Percentiles rank a stretch among this genome's conserved stretches.
Conservation (phyloP, 176 grass and related monocot species). For the Puccinellia tenuiflora region DNA sequence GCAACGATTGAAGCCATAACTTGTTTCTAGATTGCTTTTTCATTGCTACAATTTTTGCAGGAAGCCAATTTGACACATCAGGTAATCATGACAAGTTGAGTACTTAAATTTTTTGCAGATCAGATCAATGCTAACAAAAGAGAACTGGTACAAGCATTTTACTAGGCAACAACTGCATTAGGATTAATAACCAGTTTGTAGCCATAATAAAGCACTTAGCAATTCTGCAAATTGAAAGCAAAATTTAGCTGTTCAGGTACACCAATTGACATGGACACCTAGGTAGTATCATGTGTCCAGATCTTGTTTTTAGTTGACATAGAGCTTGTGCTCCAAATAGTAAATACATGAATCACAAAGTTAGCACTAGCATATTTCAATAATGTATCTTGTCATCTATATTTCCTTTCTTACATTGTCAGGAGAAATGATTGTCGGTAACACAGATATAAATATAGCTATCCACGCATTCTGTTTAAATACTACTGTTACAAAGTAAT, state of each 20-base stretch:
- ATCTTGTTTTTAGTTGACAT: neutral
- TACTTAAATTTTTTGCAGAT: neutral
- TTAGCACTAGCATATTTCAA: neutral
- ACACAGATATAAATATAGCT: neutral
- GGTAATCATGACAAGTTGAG: neutral
- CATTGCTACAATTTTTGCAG: neutral
- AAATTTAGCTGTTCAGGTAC: neutral
- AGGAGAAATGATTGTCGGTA: neutral
- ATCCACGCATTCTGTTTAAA: neutral
- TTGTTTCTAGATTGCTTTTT: neutral
- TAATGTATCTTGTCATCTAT: neutral
- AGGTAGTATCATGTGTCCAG: neutral
- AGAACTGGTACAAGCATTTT: neutral
- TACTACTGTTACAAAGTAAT: neutral
- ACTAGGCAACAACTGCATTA: neutral
- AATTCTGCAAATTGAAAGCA: neutral
- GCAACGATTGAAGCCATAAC: neutral
- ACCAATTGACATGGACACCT: neutral
- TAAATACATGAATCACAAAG: neutral
- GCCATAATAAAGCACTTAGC: neutral
- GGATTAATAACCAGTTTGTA: neutral
- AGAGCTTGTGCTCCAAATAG: neutral
- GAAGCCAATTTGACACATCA: slow-evolving; percentile 4
- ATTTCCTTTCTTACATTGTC: neutral
- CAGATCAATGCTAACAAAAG: neutral